Evolutionary conservation across 805 yeast genomes (phyloP).

Genomic region (Schwanniomyces vanrijiae): DNA sequence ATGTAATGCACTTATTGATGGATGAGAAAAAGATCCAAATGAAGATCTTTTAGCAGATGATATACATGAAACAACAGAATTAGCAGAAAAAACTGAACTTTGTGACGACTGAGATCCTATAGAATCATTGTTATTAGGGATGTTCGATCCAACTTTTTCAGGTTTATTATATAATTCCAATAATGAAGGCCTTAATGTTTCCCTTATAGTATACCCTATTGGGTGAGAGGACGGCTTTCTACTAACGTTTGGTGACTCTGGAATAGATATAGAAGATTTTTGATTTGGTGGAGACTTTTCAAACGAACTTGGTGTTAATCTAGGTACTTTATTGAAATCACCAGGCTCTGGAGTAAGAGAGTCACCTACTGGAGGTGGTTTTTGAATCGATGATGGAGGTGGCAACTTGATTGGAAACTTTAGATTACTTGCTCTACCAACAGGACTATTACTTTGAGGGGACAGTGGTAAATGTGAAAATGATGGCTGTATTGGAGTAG

Average conservation of each 20-base stretch:
- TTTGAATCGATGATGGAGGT: constrained; percentile 19
- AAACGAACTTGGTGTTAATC: constrained; percentile 11
- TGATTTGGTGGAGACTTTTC: not conserved
- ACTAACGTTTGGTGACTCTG: constrained; percentile 10
- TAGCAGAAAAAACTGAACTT: constrained; percentile 35
- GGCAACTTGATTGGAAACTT: constrained; percentile 16
- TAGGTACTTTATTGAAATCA: constrained; percentile 10
- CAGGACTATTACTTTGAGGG: not conserved
- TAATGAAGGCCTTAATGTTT: constrained; percentile 35
- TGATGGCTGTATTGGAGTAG: constrained; percentile 26
- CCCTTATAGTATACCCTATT: constrained; percentile 18
- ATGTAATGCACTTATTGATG: constrained; percentile 2
- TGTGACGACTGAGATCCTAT: constrained; percentile 27
- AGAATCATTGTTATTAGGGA: constrained; percentile 14
- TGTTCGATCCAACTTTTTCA: not conserved
- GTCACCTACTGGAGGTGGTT: constrained; percentile 7
- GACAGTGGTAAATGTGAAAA: constrained; percentile 5
- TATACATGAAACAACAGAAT: constrained; percentile 34
- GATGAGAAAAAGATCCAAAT: constrained; percentile 29
- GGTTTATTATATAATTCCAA: constrained; percentile 29
- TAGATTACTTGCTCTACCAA: not conserved
- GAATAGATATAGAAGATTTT: constrained; percentile 6
- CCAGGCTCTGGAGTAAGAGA: constrained; percentile 3
- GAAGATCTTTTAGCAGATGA: constrained; percentile 27
- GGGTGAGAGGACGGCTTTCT: constrained; percentile 18